Conservation (phyloP, 345 rosid species). For the Murraya koenigii region DNA sequence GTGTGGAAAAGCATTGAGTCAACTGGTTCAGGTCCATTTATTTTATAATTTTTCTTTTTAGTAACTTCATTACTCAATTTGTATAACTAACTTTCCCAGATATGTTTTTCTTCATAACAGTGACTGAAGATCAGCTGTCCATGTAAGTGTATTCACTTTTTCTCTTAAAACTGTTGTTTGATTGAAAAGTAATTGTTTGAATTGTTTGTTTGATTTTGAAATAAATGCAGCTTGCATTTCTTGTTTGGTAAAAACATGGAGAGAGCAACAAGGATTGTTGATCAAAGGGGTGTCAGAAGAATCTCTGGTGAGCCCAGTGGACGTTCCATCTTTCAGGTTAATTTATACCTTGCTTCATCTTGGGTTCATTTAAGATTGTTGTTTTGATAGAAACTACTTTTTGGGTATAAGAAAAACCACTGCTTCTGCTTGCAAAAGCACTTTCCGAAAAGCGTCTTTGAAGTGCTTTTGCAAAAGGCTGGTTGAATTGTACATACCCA, state of each 20-base stretch:
- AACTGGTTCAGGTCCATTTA: conserved; percentile 44
- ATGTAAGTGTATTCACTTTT: conserved; percentile 39
- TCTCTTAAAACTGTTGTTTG: background rate
- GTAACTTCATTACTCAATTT: background rate
- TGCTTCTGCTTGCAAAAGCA: background rate
- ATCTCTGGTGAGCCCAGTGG: conserved; percentile 74
- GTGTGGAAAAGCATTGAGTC: conserved; percentile 61
- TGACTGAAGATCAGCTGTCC: conserved; percentile 74
- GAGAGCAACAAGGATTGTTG: conserved; percentile 73
- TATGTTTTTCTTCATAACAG: conserved; percentile 28
- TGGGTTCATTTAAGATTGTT: no score
- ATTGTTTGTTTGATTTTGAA: background rate
- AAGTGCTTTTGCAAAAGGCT: background rate
- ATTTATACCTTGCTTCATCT: background rate
- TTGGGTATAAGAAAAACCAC: background rate
- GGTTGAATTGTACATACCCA: background rate
- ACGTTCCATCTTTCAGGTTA: conserved; percentile 83
- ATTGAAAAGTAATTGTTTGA: background rate
- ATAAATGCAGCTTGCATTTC: conserved; percentile 59
- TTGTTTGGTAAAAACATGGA: conserved; percentile 89
- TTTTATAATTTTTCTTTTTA: background rate
- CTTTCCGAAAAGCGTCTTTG: background rate
- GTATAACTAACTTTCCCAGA: background rate
- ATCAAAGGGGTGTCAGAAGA: conserved; percentile 72
- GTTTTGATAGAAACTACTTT: background rate